Conservation (phyloP, 2,329 filamentous ascomycete species). For the Boeremia lycopersici region DNA sequence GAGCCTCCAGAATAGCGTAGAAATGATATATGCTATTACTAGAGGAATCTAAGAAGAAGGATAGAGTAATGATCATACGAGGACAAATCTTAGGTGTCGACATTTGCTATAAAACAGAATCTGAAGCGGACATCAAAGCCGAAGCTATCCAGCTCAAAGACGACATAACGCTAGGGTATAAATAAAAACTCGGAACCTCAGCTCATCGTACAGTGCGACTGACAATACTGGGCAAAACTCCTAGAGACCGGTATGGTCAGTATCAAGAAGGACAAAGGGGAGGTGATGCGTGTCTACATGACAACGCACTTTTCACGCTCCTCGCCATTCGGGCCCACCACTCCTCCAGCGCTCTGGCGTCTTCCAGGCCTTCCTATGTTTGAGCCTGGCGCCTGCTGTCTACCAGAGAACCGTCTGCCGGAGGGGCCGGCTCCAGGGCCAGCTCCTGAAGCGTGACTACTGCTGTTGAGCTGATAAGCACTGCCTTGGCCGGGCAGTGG, state of each 20-base stretch:
- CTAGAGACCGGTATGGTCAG: not conserved
- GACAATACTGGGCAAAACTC: not conserved
- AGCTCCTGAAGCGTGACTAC: constrained; percentile 18
- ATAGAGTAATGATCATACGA: too few species aligned
- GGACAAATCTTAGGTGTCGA: not conserved
- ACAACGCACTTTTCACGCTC: constrained; percentile 43
- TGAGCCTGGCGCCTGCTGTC: constrained; percentile 17
- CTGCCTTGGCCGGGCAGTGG: constrained; percentile 34
- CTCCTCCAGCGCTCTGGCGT: constrained; percentile 32
- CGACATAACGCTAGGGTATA: constrained; percentile 6
- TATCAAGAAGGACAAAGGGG: not conserved
- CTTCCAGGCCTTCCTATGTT: constrained; percentile 27
- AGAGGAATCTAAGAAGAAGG: not conserved
- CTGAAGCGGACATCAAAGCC: not conserved
- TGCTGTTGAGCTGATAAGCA: constrained; percentile 31
- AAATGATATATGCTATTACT: too few species aligned
- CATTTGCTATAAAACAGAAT: not conserved
- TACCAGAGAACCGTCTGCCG: constrained; percentile 21
- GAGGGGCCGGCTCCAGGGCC: constrained; percentile 17
- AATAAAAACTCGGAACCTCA: not conserved
- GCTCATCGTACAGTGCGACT: constrained; percentile 3
- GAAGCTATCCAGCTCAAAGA: not conserved
- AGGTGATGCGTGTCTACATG: constrained; percentile 31
- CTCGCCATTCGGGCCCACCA: constrained; percentile 26
- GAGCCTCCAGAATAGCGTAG: too few species aligned